Conservation (phyloP, 345 rosid genomes). For the Eucalyptus shirleyi region DNA sequence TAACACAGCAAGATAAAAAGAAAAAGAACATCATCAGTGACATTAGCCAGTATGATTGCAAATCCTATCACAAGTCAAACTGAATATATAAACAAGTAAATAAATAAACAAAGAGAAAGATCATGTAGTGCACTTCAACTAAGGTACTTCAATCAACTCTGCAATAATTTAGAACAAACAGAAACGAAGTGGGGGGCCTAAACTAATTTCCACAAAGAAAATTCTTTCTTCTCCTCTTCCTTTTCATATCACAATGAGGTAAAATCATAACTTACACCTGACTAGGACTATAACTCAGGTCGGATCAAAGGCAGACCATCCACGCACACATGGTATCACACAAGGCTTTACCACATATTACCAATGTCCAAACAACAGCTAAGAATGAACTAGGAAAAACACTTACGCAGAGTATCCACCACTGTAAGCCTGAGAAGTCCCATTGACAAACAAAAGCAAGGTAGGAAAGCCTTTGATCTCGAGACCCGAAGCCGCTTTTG, state of each 20-base stretch:
- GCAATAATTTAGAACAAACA: background rate
- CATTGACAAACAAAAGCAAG: slow-evolving; percentile 66
- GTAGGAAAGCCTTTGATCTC: slow-evolving; percentile 75
- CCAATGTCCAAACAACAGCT: background rate
- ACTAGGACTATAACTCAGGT: background rate
- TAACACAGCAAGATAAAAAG: background rate
- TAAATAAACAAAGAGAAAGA: background rate
- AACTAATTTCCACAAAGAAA: background rate
- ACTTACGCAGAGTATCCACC: slow-evolving; percentile 82
- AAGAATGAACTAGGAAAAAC: background rate
- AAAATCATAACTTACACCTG: background rate
- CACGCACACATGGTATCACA: background rate
- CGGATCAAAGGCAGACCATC: background rate
- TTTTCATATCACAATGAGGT: background rate
- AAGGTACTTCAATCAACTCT: background rate
- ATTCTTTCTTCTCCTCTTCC: background rate
- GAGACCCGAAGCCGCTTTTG: slow-evolving; percentile 50
- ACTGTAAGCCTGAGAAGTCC: slow-evolving; percentile 44
- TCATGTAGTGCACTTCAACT: background rate
- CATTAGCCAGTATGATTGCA: background rate
- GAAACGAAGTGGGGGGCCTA: background rate
- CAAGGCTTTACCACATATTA: background rate
- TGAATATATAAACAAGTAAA: background rate
- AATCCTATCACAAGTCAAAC: background rate
- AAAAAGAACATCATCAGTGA: background rate